Evolutionary conservation across 805 yeast genomes (phyloP).

Genomic region (Teunomyces panamensis): DNA sequence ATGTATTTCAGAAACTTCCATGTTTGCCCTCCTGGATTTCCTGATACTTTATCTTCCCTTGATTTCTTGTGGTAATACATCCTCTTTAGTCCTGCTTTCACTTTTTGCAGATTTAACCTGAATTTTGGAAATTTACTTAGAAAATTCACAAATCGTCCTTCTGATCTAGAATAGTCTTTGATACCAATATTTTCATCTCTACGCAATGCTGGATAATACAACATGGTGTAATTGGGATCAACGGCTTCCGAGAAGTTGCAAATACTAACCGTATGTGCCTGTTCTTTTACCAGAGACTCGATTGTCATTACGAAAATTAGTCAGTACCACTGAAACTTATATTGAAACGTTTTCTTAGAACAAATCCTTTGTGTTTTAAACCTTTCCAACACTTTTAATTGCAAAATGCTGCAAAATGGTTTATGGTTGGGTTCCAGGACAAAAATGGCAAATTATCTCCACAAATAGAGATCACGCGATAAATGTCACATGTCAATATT

Average conservation of each 20-base stretch:
- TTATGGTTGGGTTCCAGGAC: too few species aligned
- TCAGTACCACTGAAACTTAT: background rate
- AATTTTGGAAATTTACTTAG: background rate
- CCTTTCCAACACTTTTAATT: too few species aligned
- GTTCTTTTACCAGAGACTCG: background rate
- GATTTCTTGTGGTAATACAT: background rate
- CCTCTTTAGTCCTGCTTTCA: background rate
- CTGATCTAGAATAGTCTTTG: background rate
- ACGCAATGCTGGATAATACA: background rate
- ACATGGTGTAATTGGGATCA: background rate
- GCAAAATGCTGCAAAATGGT: too few species aligned
- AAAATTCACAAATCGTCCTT: background rate
- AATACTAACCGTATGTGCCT: background rate
- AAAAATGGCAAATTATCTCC: background rate
- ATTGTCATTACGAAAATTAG: background rate
- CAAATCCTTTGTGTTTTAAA: too few species aligned
- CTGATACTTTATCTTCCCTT: too few species aligned
- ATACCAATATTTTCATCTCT: background rate
- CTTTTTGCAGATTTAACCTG: background rate
- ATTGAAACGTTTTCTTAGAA: background rate
- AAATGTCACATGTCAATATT: background rate
- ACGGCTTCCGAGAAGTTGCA: background rate
- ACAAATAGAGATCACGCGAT: background rate
- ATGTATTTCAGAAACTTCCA: background rate
- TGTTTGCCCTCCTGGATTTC: background rate